Conservation (phyloP, 805 yeast species). For the Cephaloascus fragrans region DNA sequence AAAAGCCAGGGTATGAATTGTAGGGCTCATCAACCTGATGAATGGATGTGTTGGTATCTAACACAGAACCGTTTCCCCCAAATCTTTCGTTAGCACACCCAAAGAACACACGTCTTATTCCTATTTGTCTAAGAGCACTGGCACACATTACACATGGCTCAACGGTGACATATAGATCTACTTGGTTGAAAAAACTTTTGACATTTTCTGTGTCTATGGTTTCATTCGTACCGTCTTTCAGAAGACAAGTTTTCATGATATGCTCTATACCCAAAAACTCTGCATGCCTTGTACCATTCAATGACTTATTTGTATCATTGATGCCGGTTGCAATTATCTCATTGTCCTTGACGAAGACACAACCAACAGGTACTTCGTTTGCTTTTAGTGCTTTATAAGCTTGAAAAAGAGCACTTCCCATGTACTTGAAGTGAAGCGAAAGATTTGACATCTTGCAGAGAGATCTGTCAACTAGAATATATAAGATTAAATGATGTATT, state of each 20-base stretch:
- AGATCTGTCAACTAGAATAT: no score
- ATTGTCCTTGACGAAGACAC: slow-evolving; percentile 50
- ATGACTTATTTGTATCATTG: slow-evolving; percentile 77
- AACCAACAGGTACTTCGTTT: slow-evolving; percentile 83
- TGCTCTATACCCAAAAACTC: slow-evolving; percentile 74
- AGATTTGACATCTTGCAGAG: background rate
- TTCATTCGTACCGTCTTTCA: slow-evolving; percentile 8
- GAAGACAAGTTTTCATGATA: slow-evolving; percentile 19
- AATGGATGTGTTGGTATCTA: slow-evolving; percentile 30
- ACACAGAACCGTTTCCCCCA: slow-evolving; percentile 92
- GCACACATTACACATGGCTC: slow-evolving; percentile 99
- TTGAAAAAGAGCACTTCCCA: slow-evolving; percentile 42
- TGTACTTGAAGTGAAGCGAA: slow-evolving; percentile 21
- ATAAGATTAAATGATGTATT: no score
- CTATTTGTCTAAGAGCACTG: slow-evolving; percentile 74
- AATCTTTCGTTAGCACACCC: slow-evolving; percentile 94
- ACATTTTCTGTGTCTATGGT: slow-evolving; percentile 9
- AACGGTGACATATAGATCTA: slow-evolving; percentile 83
- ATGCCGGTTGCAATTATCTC: slow-evolving; percentile 64
- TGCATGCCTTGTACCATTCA: slow-evolving; percentile 88
- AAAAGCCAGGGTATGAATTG: slow-evolving; percentile 64
- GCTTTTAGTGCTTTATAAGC: slow-evolving; percentile 55
- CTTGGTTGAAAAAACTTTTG: slow-evolving; percentile 33
- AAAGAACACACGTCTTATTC: slow-evolving; percentile 63
- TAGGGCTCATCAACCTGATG: slow-evolving; percentile 23